Evolutionary conservation across 768 basidiomycete species (phyloP), one percentile per base, ranked within the genome.

Genomic region (Boletus speciosus): DNA sequence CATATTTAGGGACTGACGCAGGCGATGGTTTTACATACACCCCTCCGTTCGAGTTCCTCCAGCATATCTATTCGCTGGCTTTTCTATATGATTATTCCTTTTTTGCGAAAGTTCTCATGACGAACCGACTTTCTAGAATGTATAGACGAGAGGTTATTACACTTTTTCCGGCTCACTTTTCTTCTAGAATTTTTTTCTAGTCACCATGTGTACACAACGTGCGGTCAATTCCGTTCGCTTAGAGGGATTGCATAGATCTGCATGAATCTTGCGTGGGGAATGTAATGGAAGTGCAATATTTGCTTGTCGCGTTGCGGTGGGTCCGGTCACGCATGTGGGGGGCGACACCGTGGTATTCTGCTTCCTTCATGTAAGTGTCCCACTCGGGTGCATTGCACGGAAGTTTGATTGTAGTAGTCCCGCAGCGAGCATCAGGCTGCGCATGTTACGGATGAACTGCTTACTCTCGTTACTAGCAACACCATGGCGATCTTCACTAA

Each of bases 51-150:
- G 3, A 23, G 23, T 56, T 50, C 51, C 29, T 57, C 70, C 38
- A 56, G 55, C 50, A 14, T 68, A 61, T 68, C 66, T 57, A 66
- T 70, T 52, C 70, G 68, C 19, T 70, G 69, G 69, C 58, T 72
- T 21, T 70, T 72, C 53, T 70, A 69, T 71, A 72, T 70, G 69
- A 63, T 70, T 72, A 71, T 70, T 72, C 68, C 68, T 59, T 70
- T 71, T 64, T 66, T 70, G 46, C 68, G 61, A 57, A 69, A 66
- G 52, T 56, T 61, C 41, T 57, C 54, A 48, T 67, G 23, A 63
- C 43, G 42, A 41, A 41, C 45, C 29, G 41, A 45, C 34, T 50
- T 71, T 61, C 56, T 70, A 66, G 68, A 68, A 57, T 29, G 29
- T 58, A 37, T 48, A 66, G 61, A 66, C 36, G 55, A 36, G 47